phyloP scores from a whole-genome alignment of 2,329 filamentous ascomycete species.

The Xylaria polymorpha region DNA sequence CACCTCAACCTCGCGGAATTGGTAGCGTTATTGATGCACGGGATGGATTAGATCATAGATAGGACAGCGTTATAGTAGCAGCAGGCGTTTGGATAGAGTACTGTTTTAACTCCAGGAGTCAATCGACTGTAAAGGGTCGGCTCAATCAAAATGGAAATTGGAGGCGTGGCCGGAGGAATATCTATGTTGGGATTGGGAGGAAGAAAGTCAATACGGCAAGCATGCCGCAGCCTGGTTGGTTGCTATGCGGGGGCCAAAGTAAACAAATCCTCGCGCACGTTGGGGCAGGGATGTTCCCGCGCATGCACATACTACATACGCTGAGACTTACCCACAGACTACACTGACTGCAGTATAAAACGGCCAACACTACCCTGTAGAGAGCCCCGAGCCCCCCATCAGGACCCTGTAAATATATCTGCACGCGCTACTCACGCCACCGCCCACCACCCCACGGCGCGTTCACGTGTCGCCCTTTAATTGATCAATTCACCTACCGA shows the following conservation, averaged over 20 bases:
- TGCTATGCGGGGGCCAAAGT: constrained; percentile 48
- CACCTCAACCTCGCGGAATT: not conserved
- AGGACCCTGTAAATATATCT: constrained; percentile 3
- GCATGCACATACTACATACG: not conserved
- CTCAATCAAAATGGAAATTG: not conserved
- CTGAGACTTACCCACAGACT: constrained; percentile 1
- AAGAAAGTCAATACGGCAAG: constrained; percentile 5
- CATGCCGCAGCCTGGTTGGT: constrained; percentile 20
- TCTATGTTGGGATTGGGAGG: constrained; percentile 15
- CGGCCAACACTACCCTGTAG: not conserved
- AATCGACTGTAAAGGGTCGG: not conserved
- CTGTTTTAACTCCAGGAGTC: not conserved
- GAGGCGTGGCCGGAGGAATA: not conserved
- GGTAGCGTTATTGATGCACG: not conserved
- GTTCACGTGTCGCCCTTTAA: constrained; percentile 38
- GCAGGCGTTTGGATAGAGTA: not conserved
- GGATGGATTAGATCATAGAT: not conserved
- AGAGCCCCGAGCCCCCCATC: not conserved
- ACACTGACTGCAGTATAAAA: constrained; percentile 8
- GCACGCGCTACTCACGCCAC: constrained; percentile 4
- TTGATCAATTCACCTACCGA: constrained; percentile 30
- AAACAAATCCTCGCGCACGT: constrained; percentile 44
- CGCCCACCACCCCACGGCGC: constrained; percentile 26
- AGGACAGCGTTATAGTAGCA: not conserved
- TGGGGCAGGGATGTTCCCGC: constrained; percentile 21